Evolutionary conservation across 768 basidiomycete species (phyloP), one percentile per base, ranked within the genome.

Genomic region (Pleurotus citrinopileatus): DNA sequence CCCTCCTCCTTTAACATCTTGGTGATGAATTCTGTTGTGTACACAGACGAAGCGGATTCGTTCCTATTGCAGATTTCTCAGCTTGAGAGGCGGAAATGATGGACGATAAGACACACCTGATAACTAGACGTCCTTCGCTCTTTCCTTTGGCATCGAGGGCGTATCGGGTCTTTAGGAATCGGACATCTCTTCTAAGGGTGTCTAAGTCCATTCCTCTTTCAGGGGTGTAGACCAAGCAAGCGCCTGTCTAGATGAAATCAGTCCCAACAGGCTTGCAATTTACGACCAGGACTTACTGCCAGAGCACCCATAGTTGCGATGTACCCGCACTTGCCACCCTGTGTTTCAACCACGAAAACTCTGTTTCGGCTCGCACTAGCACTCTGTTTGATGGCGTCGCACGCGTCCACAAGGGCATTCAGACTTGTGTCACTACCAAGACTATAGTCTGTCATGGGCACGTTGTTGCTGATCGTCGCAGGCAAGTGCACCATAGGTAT

Each of bases 351-450:
- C 1, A 98, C 90, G 66, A 99, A 99, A 55, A 98, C 97, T 38
- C 97, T 77, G 68, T 98, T 94, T 58, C 97, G 71, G 65, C 94
- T 97, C 3, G 97, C 96, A 53, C 91, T 91, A 8, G 97, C 97
- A 64, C 93, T 95, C 77, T 99, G 97, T 74, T 95, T 97, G 73
- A 99, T 98, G 37, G 95, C 87, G 70, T 99, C 97, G 66, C 96
- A 98, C 4, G 97, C 97, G 57, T 95, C 92, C 51, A 98, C 94
- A 26, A 99, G 77, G 2, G 95, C 94, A 68, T 98, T 99, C 77
- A 99, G 75, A 68, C 90, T 91, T n/a, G 97, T 99, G 65, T 99
- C 97, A 61, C 87, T 89, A 42, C 97, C 97, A 56, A 99, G 72
- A 67, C 92, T 95, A 71, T 91, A 93, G 67, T 98, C 95, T 45